phyloP scores from a whole-genome alignment of 495 filamentous ascomycete species.

The Penicillium canescens region DNA sequence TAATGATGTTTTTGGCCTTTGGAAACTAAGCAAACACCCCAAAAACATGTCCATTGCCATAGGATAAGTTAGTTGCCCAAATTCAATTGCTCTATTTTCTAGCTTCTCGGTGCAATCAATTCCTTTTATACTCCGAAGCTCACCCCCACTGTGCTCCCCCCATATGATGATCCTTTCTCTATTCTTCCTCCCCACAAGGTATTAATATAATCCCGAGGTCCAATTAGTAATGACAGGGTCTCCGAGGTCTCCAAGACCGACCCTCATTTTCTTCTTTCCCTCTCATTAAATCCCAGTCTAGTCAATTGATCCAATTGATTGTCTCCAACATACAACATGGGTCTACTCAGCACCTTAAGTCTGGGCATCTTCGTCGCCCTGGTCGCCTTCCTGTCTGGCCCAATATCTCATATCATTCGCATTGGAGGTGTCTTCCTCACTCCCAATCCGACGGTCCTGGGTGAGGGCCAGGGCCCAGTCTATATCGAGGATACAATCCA shows the following conservation, averaged over 20 bases:
- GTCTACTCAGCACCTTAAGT: conserved; percentile 19
- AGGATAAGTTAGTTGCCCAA: not conserved
- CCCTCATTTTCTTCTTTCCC: not conserved
- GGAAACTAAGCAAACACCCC: conserved; percentile 7
- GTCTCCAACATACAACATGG: conserved; percentile 19
- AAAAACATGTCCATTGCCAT: conserved; percentile 1
- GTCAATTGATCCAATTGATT: not conserved
- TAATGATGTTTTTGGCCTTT: conserved; percentile 13
- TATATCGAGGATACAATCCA: conserved; percentile 53
- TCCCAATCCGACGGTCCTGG: conserved; percentile 26
- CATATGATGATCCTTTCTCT: not conserved
- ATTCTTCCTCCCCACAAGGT: not conserved
- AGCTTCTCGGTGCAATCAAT: too few relatives aligned
- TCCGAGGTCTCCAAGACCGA: not conserved
- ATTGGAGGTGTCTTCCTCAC: conserved; percentile 32
- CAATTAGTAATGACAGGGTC: not conserved
- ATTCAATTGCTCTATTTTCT: conserved; percentile 1
- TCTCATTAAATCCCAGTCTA: too few relatives aligned
- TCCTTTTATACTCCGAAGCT: too few relatives aligned
- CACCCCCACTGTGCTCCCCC: not conserved
- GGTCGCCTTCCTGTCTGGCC: conserved; percentile 31
- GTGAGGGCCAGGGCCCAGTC: conserved; percentile 36
- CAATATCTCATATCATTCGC: conserved; percentile 26
- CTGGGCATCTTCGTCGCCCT: conserved; percentile 37
- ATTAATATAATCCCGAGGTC: not conserved